Conservation (phyloP, 2,329 filamentous ascomycete species). For the Coniochaeta ligniaria region DNA sequence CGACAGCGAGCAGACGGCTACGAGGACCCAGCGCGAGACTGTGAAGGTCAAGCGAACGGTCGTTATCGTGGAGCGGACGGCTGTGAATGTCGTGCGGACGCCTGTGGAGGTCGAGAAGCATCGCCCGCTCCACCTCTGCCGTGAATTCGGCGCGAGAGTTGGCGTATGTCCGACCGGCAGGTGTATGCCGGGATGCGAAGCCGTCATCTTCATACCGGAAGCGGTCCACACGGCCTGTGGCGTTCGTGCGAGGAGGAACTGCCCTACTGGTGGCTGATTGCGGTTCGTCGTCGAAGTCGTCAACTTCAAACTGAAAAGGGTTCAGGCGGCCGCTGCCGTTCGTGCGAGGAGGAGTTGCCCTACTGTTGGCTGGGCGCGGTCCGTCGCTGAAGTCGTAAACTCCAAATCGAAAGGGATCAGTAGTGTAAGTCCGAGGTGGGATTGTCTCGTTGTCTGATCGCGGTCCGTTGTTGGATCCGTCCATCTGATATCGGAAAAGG, state of each 20-base stretch:
- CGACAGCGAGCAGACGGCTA: not conserved
- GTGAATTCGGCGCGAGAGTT: not conserved
- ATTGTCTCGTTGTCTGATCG: not conserved
- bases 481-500: not conserved
- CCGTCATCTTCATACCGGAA: not conserved
- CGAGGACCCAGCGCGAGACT: no score
- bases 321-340: not conserved
- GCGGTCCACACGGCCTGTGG: not conserved
- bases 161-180: not conserved
- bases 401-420: no score
- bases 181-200: not conserved
- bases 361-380: not conserved
- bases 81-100: no score
- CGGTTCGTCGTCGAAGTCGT: not conserved
- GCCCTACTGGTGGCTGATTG: not conserved
- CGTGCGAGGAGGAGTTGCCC: not conserved
- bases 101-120: not conserved
- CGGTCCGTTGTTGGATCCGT: not conserved
- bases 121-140: not conserved
- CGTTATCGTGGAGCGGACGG: no score
- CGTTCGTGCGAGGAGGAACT: not conserved
- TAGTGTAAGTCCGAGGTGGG: no score
- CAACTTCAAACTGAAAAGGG: not conserved
- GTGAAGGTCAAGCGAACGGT: no score
- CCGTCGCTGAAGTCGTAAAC: not conserved